Evolutionary conservation across 768 basidiomycete species (phyloP).

Genomic region (Pleurotus ostreatus): DNA sequence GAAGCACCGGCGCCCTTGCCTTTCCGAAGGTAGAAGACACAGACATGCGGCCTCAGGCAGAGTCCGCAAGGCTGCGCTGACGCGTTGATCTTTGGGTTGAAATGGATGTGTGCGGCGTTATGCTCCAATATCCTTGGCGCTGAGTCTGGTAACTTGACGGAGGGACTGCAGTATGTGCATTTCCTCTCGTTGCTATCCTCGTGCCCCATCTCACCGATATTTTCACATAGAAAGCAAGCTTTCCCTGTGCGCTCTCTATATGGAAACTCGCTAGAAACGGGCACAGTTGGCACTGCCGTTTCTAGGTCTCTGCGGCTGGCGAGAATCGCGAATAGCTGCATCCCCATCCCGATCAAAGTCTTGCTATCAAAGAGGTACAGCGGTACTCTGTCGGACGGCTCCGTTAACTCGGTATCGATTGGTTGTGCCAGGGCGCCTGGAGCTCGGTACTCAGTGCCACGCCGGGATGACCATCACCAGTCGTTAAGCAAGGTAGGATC

Average conservation of each 20-base stretch:
- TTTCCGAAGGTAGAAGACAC: conserved; percentile 18
- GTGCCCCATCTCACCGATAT: background rate
- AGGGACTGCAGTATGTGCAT: conserved; percentile 7
- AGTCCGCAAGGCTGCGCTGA: conserved; percentile 20
- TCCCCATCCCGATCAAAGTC: conserved; percentile 16
- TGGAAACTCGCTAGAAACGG: conserved; percentile 16
- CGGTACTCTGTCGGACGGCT: background rate
- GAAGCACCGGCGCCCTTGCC: conserved; percentile 15
- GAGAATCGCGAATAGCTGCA: conserved; percentile 17
- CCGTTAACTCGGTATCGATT: conserved; percentile 19
- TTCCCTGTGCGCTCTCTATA: conserved; percentile 15
- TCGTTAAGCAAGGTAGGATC: conserved; percentile 14
- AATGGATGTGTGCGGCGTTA: conserved; percentile 22
- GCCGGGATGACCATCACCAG: conserved; percentile 18
- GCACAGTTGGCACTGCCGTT: conserved; percentile 13
- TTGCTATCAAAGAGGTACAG: conserved; percentile 22
- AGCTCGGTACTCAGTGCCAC: background rate
- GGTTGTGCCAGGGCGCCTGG: conserved; percentile 20
- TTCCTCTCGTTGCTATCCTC: background rate
- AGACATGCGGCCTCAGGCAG: conserved; percentile 18
- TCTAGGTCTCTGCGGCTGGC: conserved; percentile 13
- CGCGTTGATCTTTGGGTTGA: conserved; percentile 13
- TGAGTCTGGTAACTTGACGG: conserved; percentile 10
- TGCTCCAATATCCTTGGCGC: conserved; percentile 20
- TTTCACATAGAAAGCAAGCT: conserved; percentile 19